A percentile compares a stretch with the other conserved stretches of the same genome.
Evolutionary conservation across 305 asterid genomes (phyloP).

Genomic region (Fraxinus xanthoxyloides): DNA sequence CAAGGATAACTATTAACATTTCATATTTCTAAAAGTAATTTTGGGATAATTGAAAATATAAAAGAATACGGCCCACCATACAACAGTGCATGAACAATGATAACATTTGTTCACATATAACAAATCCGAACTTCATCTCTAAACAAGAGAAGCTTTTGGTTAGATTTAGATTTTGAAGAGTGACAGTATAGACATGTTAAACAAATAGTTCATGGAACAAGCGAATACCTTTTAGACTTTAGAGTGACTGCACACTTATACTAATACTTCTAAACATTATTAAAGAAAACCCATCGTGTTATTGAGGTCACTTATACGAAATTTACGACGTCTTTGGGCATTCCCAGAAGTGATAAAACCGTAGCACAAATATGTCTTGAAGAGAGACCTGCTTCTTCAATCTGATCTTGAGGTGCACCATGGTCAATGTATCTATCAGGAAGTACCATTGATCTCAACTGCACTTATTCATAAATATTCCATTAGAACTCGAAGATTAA

Average conservation of each 20-base stretch:
- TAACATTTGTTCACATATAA: not conserved
- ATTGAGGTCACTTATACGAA: not conserved
- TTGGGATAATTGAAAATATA: not conserved
- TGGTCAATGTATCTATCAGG: conserved; percentile 75
- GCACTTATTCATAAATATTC: not conserved
- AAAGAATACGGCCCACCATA: not conserved
- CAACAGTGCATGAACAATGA: not conserved
- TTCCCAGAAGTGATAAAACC: conserved; percentile 31
- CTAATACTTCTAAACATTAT: not conserved
- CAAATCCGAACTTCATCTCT: not conserved
- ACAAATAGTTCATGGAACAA: not conserved
- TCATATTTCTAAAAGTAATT: not conserved
- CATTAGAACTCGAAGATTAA: not conserved
- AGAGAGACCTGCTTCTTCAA: conserved; percentile 68
- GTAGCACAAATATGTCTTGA: conserved; percentile 65
- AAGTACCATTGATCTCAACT: conserved; percentile 77
- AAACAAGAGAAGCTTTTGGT: not conserved
- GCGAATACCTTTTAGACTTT: not conserved
- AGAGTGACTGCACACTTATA: not conserved
- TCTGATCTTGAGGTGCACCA: conserved; percentile 59
- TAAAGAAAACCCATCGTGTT: not conserved
- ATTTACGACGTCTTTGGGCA: not conserved
- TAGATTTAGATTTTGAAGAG: not conserved
- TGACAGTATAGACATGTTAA: not conserved
- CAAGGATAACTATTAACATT: not conserved